Evolutionary conservation across 176 grass and related monocot genomes (phyloP), one percentile per base, ranked within the genome.

Genomic region (Stipa capillata): DNA sequence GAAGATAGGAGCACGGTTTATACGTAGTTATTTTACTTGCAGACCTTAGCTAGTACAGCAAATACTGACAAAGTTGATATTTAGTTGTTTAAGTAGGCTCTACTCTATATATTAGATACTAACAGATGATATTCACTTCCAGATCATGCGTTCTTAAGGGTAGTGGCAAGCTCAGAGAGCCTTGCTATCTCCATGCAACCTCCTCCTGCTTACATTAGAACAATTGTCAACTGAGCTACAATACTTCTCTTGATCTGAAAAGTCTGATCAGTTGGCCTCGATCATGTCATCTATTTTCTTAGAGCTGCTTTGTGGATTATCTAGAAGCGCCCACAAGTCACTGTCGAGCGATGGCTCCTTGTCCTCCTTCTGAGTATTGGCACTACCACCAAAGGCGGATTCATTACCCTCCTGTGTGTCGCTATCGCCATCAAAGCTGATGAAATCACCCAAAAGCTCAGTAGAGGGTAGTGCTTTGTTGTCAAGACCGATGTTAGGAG

Each of bases 261-360:
- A 86, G 15, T 65, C 83, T 0, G 35, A 73, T 59, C 86, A 41
- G 59, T 79, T 90, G 74, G 79, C 28, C 50, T 65, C 44, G 0
- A 86, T 86, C 83, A 90, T 83, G 67, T 10, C 15, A 42, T 86
- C 88, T 29, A 90, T 83, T 57, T 83, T 90, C n/a, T 36, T 79
- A 62, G 3, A 13, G 16, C 51, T 74, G 7, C 37, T 4, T 12
- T 25, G 34, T 10, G 77, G 55, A 42, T 17, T 43, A 50, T 40
- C 53, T 8, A 68, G 15, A 20, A 83, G 73, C 27, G 4, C 74
- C 58, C 5, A 65, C 14, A 79, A 66, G 9, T 53, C 73, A 33
- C 16, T 8, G 0, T 60, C 33, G 32, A 68, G 50, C 29, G 77
- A 23, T 41, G 73, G 0, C 40, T 27, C 67, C 42, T 73, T 83